Conservation (phyloP, 495 filamentous ascomycete species). For the Cladorrhinum samala region DNA sequence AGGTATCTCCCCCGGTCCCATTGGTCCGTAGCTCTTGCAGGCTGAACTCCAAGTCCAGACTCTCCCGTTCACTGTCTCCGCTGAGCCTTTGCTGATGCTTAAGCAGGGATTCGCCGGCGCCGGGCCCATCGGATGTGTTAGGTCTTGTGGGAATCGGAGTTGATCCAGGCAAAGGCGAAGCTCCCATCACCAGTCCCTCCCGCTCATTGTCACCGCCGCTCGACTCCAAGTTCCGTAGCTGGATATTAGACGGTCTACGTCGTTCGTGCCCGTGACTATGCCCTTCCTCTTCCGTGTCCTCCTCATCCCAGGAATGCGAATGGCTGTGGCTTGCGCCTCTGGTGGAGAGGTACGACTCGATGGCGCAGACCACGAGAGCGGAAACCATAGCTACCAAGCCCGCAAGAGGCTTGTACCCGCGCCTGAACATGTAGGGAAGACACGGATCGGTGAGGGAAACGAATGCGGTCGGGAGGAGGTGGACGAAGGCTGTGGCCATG, state of each 20-base stretch:
- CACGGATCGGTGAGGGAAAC: constrained; percentile 73
- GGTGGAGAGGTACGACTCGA: constrained; percentile 71
- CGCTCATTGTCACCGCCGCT: constrained; percentile 30
- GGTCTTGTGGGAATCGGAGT: constrained; percentile 22
- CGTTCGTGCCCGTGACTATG: constrained; percentile 24
- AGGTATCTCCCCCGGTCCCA: constrained; percentile 14
- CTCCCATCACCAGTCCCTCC: constrained; percentile 38
- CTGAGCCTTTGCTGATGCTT: not conserved
- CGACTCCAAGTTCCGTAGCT: constrained; percentile 35
- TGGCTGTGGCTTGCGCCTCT: constrained; percentile 49
- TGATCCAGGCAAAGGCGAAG: constrained; percentile 42
- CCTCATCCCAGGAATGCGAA: constrained; percentile 42
- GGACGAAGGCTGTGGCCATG: constrained; percentile 85
- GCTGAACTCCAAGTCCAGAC: constrained; percentile 44
- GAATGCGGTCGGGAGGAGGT: constrained; percentile 78
- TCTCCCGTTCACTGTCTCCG: constrained; percentile 30
- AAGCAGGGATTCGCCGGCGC: constrained; percentile 1
- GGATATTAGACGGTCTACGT: constrained; percentile 32
- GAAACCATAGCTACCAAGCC: constrained; percentile 73
- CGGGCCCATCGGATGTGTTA: not conserved
- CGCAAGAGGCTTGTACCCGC: constrained; percentile 67
- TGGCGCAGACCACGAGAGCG: constrained; percentile 63
- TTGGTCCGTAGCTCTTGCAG: constrained; percentile 45
- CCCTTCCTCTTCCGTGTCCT: constrained; percentile 28
- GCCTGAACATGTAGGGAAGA: constrained; percentile 66